Base-by-base conservation (phyloP, 805 yeast genomes). In the Geotrichum ghanense region DNA sequence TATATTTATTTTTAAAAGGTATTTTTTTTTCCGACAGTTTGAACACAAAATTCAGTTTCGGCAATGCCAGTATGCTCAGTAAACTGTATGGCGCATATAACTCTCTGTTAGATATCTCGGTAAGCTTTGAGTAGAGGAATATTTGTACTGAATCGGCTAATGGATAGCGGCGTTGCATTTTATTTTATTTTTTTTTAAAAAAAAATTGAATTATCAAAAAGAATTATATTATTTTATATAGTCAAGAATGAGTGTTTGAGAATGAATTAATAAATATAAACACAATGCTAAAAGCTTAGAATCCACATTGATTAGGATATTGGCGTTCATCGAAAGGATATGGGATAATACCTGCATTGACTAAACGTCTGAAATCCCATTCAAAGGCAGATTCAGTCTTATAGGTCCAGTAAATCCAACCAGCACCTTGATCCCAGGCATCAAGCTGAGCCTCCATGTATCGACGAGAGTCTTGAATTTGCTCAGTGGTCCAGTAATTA, bases 321-420 rank as follows among this genome's bases (percentile, higher is more conserved):
- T 71, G 65, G 65, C 96, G 79, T 53, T 70, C 78, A 46, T 67
- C 62, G 39, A 87, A 67, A 22, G 97, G 96, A 62, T 76, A 82
- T 42, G 97, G 96, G 74, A 89, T 81, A 35, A 86, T 60, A 22
- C 77, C 80, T 47, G 74, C 63, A 17, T 63, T 69, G 19, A 75
- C 64, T 55, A 89, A 73, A 52, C 69, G 68, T 56, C 72, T 70
- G 68, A 84, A 73, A 65, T 85, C 95, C 97, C 97, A 89, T 63
- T 89, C 96, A 46, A 81, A 62, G 19, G 85, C 70, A 54, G 65
- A 66, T 66, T 89, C 96, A 22, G 95, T 83, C 72, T 88, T 89
- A 82, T 86, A 88, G 63, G 82, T 77, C 97, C 97, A 89, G 71
- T 84, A 82, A 48, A 86, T 75, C 96, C 96, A 89, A 25, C 97